Base-by-base conservation (phyloP, 495 filamentous ascomycete species). In the Lentithecium fluviatile region DNA sequence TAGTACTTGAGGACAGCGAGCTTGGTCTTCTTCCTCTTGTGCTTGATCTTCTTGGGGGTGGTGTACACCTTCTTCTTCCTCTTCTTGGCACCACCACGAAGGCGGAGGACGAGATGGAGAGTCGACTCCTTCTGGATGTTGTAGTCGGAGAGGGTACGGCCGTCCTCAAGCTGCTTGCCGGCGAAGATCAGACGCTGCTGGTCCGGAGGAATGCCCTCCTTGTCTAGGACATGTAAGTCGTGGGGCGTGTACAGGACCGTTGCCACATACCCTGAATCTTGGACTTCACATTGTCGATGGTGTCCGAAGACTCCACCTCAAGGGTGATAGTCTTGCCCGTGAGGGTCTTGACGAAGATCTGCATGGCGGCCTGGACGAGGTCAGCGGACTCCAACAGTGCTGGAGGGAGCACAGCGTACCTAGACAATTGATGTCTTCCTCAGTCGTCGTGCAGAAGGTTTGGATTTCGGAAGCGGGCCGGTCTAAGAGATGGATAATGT, bases 321-420 rank as follows among this genome's bases (percentile, higher is more conserved):
- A 99, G 95, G 89, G 94, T 99, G 88, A 97, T 97, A 75, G 94
- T 99, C 87, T 97, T 99, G 75, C 94, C 94, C 88, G 95, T 97
- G 64, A 98, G 92, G 90, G 94, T 97, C 84, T 97, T 97, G 76
- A 97, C 94, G 88, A 98, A 97, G 82, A 96, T 97, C 87, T 97
- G 93, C 94, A 97, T 97, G 80, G 79, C 81, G 60, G 50, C 62
- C 63, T 62, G 4, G 25, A 42, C 20, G 47, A 48, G 17, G 49
- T 64, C 48, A 65, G 62, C 49, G 24, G 40, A 1, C 42, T 36
- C 38, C 25, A 36, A 6, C 8, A 19, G 26, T 45, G 40, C 38
- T n/a, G 12, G 38, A 32, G 4, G 40, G 4, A 11, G 51, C 3
- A 42, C 15, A 42, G 43, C 67, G 24, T 52, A 70, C 68, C 68